These are phyloP conservation scores for Kwoniella shivajii DNA, from an alignment of 1,284 basidiomycete species.

Conservation along the genomic window DNA sequence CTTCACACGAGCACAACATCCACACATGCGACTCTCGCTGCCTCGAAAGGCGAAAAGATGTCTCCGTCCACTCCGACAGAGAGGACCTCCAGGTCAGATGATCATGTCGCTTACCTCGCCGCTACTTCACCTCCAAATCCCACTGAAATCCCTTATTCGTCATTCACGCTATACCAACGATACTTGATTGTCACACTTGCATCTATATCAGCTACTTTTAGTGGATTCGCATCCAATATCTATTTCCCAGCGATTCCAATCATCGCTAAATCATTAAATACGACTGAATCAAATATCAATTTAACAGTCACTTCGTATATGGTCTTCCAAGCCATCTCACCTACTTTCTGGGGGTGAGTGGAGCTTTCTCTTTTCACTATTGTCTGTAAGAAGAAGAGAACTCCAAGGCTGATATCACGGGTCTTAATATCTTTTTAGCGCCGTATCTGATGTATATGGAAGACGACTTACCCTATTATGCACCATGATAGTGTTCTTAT, in stretches of 20 bases:
- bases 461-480: slow-evolving; percentile 1
- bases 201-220: slow-evolving; percentile 21
- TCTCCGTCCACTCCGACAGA: no score
- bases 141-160: slow-evolving; percentile 2
- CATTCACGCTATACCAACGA: not conserved
- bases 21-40: no score
- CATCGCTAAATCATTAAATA: slow-evolving; percentile 28
- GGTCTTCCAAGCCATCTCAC: slow-evolving; percentile 45
- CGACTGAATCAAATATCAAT: slow-evolving; percentile 33
- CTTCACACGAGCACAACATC: no score
- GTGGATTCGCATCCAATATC: slow-evolving; percentile 56
- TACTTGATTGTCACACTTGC: slow-evolving; percentile 18
- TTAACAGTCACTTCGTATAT: slow-evolving; percentile 43
- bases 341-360: slow-evolving; percentile 38
- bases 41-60: no score
- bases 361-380: not conserved
- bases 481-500: slow-evolving; percentile 6
- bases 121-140: no score
- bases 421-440: not conserved
- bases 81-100: no score
- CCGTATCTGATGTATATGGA: slow-evolving; percentile 7
- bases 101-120: no score
- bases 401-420: not conserved
- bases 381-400: no score
- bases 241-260: slow-evolving; percentile 37